Conservation (phyloP, 1,284 basidiomycete genomes). For the Phaffia rhodozyma region DNA sequence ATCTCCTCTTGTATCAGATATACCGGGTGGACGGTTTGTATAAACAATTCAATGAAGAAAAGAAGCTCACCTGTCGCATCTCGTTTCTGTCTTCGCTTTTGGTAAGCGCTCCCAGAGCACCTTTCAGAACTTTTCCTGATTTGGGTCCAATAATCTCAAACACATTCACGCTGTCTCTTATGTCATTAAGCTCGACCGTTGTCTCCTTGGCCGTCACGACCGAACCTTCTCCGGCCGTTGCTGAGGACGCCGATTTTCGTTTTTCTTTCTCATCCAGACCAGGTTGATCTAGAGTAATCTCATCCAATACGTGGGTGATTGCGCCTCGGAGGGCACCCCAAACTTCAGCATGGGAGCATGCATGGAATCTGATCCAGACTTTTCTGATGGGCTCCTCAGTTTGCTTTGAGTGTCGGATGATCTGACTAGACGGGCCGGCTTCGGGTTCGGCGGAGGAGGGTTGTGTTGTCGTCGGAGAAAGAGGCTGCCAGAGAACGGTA, state of each 20-base stretch:
- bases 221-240: slow-evolving; percentile 1
- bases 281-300: slow-evolving; percentile 23
- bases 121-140: slow-evolving; percentile 61
- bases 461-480: slow-evolving; percentile 20
- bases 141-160: slow-evolving; percentile 81
- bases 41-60: too few species aligned
- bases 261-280: not conserved
- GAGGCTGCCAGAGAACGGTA: slow-evolving; percentile 58
- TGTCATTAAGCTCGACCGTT: slow-evolving; percentile 51
- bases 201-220: slow-evolving; percentile 24
- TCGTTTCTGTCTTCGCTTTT: slow-evolving; percentile 45
- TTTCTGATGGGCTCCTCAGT: slow-evolving; percentile 15
- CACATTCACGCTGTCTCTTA: slow-evolving; percentile 56
- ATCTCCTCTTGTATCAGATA: too few species aligned
- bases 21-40: too few species aligned
- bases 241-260: not conserved
- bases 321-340: slow-evolving; percentile 44
- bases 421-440: too few species aligned
- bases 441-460: not conserved
- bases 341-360: slow-evolving; percentile 50
- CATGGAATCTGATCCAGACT: slow-evolving; percentile 69
- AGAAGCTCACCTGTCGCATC: slow-evolving; percentile 46
- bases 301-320: slow-evolving; percentile 43
- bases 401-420: not conserved
- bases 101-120: slow-evolving; percentile 48